phyloP scores from a whole-genome alignment of 108 stramenopile genomes.

The Thalassiosira profunda region DNA sequence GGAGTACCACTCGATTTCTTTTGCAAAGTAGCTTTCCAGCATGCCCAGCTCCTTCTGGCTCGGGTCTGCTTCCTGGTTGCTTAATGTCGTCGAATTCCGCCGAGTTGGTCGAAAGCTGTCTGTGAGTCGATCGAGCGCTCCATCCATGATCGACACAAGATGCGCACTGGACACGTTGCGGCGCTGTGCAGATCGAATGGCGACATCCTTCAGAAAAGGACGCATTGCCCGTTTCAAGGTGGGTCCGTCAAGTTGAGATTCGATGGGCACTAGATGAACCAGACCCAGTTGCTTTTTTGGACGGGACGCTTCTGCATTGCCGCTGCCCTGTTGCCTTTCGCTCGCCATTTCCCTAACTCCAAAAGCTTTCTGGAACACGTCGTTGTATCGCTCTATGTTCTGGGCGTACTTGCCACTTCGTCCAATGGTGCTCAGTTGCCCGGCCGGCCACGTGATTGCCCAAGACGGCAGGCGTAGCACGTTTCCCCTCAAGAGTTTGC shows the following conservation, averaged over 20 bases:
- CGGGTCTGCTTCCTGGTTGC: slow-evolving; percentile 5
- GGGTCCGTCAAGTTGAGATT: neutral
- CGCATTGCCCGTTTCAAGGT: neutral
- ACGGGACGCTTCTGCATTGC: neutral
- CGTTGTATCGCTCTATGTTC: slow-evolving; percentile 56
- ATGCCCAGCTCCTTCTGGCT: slow-evolving; percentile 1
- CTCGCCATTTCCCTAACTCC: neutral
- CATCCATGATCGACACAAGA: neutral
- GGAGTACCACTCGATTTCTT: too few relatives aligned
- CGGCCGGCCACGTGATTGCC: slow-evolving; percentile 76
- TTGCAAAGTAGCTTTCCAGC: slow-evolving; percentile 10
- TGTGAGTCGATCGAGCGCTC: neutral
- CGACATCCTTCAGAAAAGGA: neutral
- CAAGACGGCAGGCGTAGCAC: slow-evolving; percentile 45
- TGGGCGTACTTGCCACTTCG: slow-evolving; percentile 41
- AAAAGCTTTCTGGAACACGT: slow-evolving; percentile 28
- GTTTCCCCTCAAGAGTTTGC: neutral
- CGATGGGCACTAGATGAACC: slow-evolving; percentile 32
- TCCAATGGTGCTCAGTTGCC: slow-evolving; percentile 62
- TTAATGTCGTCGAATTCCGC: slow-evolving; percentile 13
- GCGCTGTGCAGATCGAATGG: neutral
- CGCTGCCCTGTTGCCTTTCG: neutral
- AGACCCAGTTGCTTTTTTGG: slow-evolving; percentile 6
- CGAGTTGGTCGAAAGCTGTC: neutral
- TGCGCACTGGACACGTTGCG: neutral